Base-by-base conservation (phyloP, 1,284 basidiomycete genomes). In the Fereydounia khargensis region DNA sequence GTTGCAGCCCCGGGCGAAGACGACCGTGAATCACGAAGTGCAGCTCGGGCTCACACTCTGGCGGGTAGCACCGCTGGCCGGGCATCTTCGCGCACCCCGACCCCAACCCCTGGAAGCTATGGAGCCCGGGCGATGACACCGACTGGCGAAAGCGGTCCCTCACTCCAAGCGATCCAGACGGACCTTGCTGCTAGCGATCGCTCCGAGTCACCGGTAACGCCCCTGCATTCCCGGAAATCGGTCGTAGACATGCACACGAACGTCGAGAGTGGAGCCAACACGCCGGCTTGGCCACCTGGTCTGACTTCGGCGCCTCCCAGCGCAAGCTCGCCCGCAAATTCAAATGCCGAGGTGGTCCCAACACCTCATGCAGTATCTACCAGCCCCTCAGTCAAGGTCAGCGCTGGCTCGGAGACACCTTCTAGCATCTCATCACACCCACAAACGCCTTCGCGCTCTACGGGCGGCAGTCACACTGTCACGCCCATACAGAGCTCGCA, bases 211-310 rank as follows among this genome's bases (percentile, higher is more conserved):
- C n/a, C n/a, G n/a, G n/a, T n/a, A n/a, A n/a, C n/a, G n/a, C n/a
- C n/a, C n/a, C n/a, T n/a, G n/a, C n/a, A n/a, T n/a, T 16, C 28
- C 14, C 28, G 28, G 14, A 30, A 30, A 16, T 16, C 28, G 6
- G 6, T 30, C 11, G 52, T 63, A 30, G 44, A 64, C 22, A 47
- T 67, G 23, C 58, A 61, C 27, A 65, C 62, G 14, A 50, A 50
- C 4, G 48, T 45, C 25, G 65, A 68, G 34, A 63, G 59, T 25
- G 65, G 63, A 2, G 52, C 38, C 44, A 65, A 58, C 34, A 68
- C 65, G 9, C 65, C 65, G 9, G 45, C 55, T 13, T 28, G 62
- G 6, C 65, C 65, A n/a, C 55, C 59, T 3, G 53, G 61, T 11
- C 41, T 65, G 18, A 56, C 59, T 2, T 53, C 59, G 17, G 59